Percentiles rank a stretch among this genome's conserved stretches.
Evolutionary conservation across 495 filamentous ascomycete genomes (phyloP).

Genomic region (Penicillium crystallinum): DNA sequence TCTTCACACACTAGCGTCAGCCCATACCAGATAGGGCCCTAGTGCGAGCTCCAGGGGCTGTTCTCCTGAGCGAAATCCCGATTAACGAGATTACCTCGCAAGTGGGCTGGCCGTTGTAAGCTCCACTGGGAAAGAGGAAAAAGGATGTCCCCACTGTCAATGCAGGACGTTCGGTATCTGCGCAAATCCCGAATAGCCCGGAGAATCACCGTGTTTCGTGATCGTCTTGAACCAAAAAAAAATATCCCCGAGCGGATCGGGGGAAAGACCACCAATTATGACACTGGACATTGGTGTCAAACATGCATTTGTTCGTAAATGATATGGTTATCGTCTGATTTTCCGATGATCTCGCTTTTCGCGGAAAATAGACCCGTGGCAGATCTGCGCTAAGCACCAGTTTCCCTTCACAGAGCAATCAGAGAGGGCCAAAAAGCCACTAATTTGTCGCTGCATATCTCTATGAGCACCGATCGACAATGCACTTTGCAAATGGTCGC

Average conservation of each 20-base stretch:
- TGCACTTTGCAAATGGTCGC: constrained; percentile 7
- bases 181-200: constrained; percentile 19
- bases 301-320: too few species aligned
- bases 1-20: not conserved
- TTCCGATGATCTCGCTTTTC: not conserved
- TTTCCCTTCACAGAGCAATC: too few species aligned
- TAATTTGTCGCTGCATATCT: not conserved
- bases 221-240: not conserved
- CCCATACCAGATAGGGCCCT: not conserved
- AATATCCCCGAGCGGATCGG: not conserved
- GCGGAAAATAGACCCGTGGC: not conserved
- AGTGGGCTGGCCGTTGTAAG: constrained; percentile 9
- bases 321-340: too few species aligned
- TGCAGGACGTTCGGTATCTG: constrained; percentile 1
- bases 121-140: constrained; percentile 12
- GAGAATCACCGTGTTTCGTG: constrained; percentile 8
- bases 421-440: too few species aligned
- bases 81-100: constrained; percentile 10
- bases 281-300: too few species aligned
- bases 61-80: not conserved
- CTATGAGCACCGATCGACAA: not conserved
- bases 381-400: not conserved
- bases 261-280: too few species aligned
- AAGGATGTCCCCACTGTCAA: constrained; percentile 9
- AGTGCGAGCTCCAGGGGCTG: not conserved